A percentile compares a stretch with the other conserved stretches of the same genome.
These are phyloP conservation scores for Coemansia sp. DNA, from an alignment of 192 early-diverging fungal species.

Conservation along the genomic window DNA sequence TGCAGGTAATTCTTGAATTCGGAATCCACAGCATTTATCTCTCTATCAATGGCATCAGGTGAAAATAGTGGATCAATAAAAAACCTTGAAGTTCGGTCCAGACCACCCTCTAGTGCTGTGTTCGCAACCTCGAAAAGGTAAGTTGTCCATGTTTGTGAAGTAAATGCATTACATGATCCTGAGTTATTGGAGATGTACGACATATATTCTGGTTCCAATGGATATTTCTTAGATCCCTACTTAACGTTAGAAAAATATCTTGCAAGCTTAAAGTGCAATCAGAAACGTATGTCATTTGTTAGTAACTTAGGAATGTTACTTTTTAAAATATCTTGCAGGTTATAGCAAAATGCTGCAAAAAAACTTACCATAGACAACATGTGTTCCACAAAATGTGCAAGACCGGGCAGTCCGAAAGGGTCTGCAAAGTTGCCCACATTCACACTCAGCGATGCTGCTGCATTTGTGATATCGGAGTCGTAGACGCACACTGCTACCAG, in stretches of 20 bases:
- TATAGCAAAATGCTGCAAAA: background rate
- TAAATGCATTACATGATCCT: slow-evolving; percentile 39
- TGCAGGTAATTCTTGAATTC: slow-evolving; percentile 87
- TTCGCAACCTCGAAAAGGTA: slow-evolving; percentile 21
- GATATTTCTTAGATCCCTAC: slow-evolving; percentile 67
- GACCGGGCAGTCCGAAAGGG: slow-evolving; percentile 59
- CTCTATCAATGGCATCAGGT: slow-evolving; percentile 78
- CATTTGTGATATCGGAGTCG: slow-evolving; percentile 52
- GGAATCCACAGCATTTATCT: slow-evolving; percentile 87
- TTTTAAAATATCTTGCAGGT: background rate
- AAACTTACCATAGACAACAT: slow-evolving; percentile 58
- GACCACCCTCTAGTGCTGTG: slow-evolving; percentile 56
- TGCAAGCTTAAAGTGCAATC: background rate
- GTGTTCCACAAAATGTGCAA: slow-evolving; percentile 74
- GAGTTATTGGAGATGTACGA: slow-evolving; percentile 27
- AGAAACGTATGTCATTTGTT: background rate
- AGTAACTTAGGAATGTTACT: background rate
- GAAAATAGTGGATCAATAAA: slow-evolving; percentile 83
- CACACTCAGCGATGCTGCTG: slow-evolving; percentile 60
- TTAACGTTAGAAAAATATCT: background rate
- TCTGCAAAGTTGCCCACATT: slow-evolving; percentile 62
- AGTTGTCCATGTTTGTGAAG: slow-evolving; percentile 12
- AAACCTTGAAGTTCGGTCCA: slow-evolving; percentile 75
- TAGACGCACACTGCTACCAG: slow-evolving; percentile 61
- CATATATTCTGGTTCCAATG: slow-evolving; percentile 63